phyloP scores from a whole-genome alignment of 1,284 basidiomycete genomes.

The Heterobasidion occidentale region DNA sequence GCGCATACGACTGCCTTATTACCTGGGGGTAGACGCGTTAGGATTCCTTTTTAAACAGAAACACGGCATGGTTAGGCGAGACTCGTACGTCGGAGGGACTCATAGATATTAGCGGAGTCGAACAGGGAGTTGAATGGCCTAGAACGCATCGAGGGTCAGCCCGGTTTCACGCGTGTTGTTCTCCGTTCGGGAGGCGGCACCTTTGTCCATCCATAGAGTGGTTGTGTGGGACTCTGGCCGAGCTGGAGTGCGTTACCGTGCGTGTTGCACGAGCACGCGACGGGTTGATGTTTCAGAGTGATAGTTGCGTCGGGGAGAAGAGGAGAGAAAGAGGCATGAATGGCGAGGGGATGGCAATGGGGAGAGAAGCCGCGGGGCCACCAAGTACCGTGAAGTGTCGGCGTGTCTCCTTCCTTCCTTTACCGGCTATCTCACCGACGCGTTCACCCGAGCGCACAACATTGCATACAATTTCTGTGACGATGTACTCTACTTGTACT shows the following conservation, averaged over 20 bases:
- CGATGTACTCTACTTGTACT: neutral
- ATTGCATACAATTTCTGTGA: no score
- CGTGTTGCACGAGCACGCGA: conserved; percentile 35
- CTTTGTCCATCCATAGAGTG: conserved; percentile 77
- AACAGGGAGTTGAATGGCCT: conserved; percentile 55
- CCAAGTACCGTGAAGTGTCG: neutral
- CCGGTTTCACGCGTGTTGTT: neutral
- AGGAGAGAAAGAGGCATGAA: neutral
- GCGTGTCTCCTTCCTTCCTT: neutral
- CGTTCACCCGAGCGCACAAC: neutral
- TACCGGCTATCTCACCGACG: neutral
- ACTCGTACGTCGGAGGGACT: conserved; percentile 54
- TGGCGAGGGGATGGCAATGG: neutral
- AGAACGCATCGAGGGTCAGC: conserved; percentile 8
- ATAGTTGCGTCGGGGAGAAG: conserved; percentile 1
- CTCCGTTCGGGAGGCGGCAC: conserved; percentile 26
- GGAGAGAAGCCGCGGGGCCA: neutral
- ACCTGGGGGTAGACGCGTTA: conserved; percentile 29
- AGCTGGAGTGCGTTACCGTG: conserved; percentile 51
- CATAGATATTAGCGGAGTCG: conserved; percentile 53
- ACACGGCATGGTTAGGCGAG: neutral
- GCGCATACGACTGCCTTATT: conserved; percentile 81
- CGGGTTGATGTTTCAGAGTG: neutral
- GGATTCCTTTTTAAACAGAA: no score
- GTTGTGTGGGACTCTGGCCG: conserved; percentile 39